phyloP scores from a whole-genome alignment of 2,329 filamentous ascomycete species.

The Blumeria hordei region DNA sequence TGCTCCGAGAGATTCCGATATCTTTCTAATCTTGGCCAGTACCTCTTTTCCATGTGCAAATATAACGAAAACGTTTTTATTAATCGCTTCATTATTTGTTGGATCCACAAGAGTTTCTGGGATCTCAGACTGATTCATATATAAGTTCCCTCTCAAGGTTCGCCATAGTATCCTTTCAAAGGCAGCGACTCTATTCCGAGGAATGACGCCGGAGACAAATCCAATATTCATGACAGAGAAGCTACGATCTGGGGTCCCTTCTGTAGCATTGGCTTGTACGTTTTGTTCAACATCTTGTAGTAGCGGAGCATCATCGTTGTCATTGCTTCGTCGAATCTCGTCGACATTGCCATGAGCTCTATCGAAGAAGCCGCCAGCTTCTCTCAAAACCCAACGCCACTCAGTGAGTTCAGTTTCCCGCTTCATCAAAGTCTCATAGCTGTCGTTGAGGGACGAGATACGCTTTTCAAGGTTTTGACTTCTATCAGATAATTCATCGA shows the following conservation, averaged over 20 bases:
- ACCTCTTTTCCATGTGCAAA: constrained; percentile 98
- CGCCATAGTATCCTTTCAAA: constrained; percentile 97
- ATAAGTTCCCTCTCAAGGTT: constrained; percentile 87
- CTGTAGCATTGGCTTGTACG: constrained; percentile 22
- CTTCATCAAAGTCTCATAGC: constrained; percentile 96
- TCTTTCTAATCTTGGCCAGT: constrained; percentile 95
- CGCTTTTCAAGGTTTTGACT: constrained; percentile 83
- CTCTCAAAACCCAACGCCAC: constrained; percentile 92
- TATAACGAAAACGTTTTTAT: constrained; percentile 98
- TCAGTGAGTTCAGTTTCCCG: constrained; percentile 90
- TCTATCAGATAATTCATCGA: constrained; percentile 83
- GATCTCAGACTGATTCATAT: constrained; percentile 99
- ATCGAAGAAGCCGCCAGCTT: constrained; percentile 95
- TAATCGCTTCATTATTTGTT: constrained; percentile 68
- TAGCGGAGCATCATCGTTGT: constrained; percentile 70
- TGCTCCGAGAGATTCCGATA: constrained; percentile 88
- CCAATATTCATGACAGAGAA: constrained; percentile 98
- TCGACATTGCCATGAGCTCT: constrained; percentile 89
- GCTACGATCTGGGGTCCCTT: constrained; percentile 43
- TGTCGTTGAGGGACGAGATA: constrained; percentile 79
- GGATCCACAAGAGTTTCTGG: constrained; percentile 81
- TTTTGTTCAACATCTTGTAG: constrained; percentile 84
- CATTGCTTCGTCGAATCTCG: constrained; percentile 76
- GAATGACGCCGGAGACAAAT: constrained; percentile 90
- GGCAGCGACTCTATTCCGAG: constrained; percentile 72